Evolutionary conservation across 2,329 filamentous ascomycete species (phyloP).

Genomic region (Ophiocordyceps camponoti-saundersi): DNA sequence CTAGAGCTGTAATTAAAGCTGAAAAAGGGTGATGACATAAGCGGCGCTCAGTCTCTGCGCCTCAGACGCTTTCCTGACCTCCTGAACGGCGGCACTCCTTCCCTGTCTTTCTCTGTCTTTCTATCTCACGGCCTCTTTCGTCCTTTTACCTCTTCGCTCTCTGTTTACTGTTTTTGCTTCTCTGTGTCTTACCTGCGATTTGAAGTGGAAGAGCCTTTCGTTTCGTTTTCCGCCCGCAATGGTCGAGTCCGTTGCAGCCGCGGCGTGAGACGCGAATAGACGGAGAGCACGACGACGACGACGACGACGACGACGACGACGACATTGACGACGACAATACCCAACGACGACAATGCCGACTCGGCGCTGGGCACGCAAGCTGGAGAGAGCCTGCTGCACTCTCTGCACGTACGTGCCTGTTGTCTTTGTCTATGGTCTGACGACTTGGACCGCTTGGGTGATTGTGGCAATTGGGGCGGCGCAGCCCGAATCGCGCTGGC

Average conservation of each 20-base stretch:
- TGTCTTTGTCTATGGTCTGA: constrained; percentile 71
- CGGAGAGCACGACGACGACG: background rate
- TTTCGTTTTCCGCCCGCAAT: background rate
- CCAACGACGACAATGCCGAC: constrained; percentile 22
- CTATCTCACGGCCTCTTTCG: background rate
- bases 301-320: too few species aligned
- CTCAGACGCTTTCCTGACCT: background rate
- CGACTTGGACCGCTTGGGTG: constrained; percentile 90
- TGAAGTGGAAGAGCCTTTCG: background rate
- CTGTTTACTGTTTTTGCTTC: background rate
- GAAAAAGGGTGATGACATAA: constrained; percentile 9
- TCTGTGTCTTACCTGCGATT: too few species aligned
- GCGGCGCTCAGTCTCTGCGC: background rate
- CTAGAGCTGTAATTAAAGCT: background rate
- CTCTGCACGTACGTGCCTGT: constrained; percentile 74
- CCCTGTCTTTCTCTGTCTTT: too few species aligned
- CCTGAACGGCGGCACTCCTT: background rate
- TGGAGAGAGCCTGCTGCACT: constrained; percentile 73
- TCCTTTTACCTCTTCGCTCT: background rate
- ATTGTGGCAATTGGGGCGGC: constrained; percentile 54
- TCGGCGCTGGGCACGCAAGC: constrained; percentile 46
- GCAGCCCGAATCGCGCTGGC: constrained; percentile 33
- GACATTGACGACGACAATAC: too few species aligned
- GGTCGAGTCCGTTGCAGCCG: background rate
- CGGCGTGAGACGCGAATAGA: background rate